Conservation (phyloP, 371 early-diverging fungal species). For the Phascolomyces articulosus region DNA sequence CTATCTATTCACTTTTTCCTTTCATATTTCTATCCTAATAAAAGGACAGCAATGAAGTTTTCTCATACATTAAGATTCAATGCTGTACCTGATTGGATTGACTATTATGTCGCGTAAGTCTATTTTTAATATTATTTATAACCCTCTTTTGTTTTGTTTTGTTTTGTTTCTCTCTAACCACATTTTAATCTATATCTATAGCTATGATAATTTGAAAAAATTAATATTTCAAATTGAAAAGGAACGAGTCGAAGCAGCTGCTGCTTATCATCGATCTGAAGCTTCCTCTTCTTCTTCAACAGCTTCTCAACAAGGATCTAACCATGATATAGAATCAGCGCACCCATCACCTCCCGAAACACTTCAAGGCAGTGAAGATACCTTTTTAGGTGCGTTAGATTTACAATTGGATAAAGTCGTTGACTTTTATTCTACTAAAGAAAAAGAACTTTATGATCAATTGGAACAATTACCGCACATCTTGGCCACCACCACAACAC, state of each 20-base stretch:
- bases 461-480: slow-evolving; percentile 27
- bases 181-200: slow-evolving; percentile 32
- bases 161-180: not conserved
- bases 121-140: not conserved
- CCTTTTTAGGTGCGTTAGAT: slow-evolving; percentile 73
- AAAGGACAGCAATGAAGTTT: slow-evolving; percentile 78
- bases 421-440: slow-evolving; percentile 81
- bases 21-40: not conserved
- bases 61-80: slow-evolving; percentile 88
- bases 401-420: slow-evolving; percentile 81
- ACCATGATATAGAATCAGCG: slow-evolving; percentile 21
- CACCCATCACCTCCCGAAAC: not conserved
- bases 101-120: slow-evolving; percentile 73
- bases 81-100: slow-evolving; percentile 90
- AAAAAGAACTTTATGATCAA: slow-evolving; percentile 65
- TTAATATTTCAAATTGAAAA: slow-evolving; percentile 88
- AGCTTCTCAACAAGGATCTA: not conserved
- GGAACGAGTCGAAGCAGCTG: slow-evolving; percentile 67
- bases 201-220: slow-evolving; percentile 89
- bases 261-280: slow-evolving; percentile 14
- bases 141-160: too few relatives aligned
- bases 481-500: slow-evolving; percentile 15
- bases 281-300: not conserved
- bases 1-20: not conserved
- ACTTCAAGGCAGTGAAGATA: slow-evolving; percentile 10